Conservation (phyloP, 139 green algal genomes). For the Micractinium conductrix region DNA sequence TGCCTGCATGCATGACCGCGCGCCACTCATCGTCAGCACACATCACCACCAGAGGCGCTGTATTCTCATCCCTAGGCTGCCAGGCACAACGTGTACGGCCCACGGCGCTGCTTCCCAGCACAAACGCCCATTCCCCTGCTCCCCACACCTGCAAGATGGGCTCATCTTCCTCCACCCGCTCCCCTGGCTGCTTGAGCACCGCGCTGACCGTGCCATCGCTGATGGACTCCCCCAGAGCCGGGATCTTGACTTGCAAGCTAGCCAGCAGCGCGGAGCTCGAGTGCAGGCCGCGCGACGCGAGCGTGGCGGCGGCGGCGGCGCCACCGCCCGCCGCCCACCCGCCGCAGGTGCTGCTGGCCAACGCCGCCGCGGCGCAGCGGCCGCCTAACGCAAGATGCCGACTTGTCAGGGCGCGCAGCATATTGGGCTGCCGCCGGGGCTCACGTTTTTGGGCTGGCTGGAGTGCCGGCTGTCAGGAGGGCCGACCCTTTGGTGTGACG, state of each 20-base stretch:
- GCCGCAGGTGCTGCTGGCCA: not conserved
- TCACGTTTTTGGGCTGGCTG: not conserved
- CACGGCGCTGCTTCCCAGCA: too few species aligned
- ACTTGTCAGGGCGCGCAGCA: not conserved
- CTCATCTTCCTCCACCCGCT: constrained; percentile 50
- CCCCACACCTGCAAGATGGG: constrained; percentile 33
- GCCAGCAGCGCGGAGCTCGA: not conserved
- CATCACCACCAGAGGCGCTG: too few species aligned
- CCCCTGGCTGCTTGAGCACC: constrained; percentile 41
- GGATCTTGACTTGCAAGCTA: constrained; percentile 44
- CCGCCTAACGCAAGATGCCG: not conserved
- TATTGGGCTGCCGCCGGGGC: not conserved
- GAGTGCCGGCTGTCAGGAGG: not conserved
- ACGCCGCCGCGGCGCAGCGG: not conserved
- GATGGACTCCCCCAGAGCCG: constrained; percentile 51
- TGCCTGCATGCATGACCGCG: too few species aligned
- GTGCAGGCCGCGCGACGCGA: constrained; percentile 16
- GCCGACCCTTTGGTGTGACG: not conserved
- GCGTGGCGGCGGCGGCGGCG: not conserved
- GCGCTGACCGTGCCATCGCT: constrained; percentile 42
- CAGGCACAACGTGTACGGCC: too few species aligned
- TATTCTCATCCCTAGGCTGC: too few species aligned
- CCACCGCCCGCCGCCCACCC: not conserved
- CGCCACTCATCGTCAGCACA: too few species aligned
- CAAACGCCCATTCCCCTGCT: too few species aligned